These are phyloP conservation scores for Pseudopithomyces chartarum DNA, from an alignment of 2,329 filamentous ascomycete genomes.

Conservation along the genomic window DNA sequence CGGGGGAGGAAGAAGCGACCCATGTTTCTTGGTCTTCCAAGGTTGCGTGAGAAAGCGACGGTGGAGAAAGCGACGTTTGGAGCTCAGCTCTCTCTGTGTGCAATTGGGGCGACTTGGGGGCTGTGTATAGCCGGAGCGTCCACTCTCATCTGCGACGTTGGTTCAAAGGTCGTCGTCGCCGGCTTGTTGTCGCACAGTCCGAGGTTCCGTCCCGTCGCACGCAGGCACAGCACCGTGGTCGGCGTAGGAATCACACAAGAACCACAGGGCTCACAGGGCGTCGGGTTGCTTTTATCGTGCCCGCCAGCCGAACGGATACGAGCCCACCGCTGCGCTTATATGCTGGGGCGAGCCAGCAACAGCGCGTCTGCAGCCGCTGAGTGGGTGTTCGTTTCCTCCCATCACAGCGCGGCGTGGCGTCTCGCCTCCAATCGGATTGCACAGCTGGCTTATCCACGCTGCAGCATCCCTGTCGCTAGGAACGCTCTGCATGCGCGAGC, in stretches of 20 bases:
- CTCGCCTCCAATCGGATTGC: slow-evolving; percentile 27
- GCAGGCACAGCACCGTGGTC: not conserved
- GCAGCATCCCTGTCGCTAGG: slow-evolving; percentile 8
- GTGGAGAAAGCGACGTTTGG: not conserved
- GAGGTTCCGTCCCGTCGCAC: not conserved
- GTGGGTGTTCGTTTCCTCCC: slow-evolving; percentile 33
- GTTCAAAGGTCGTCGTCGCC: not conserved
- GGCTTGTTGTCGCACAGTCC: not conserved
- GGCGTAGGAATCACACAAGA: not conserved
- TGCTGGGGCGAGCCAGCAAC: slow-evolving; percentile 20
- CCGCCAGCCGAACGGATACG: slow-evolving; percentile 3
- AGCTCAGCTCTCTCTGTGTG: not conserved
- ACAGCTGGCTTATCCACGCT: not conserved
- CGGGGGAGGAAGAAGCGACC: slow-evolving; percentile 57
- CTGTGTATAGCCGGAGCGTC: not conserved
- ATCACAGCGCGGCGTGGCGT: slow-evolving; percentile 34
- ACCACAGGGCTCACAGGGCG: not conserved
- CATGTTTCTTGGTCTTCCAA: slow-evolving; percentile 20
- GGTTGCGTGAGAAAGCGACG: not conserved
- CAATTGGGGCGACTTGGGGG: not conserved
- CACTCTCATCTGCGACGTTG: not conserved
- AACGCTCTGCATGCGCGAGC: not conserved
- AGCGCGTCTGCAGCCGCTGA: slow-evolving; percentile 35
- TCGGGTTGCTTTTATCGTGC: not conserved
- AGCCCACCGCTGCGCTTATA: slow-evolving; percentile 4